A percentile compares a stretch with the other conserved stretches of the same genome.
Conservation (phyloP, 805 yeast genomes). For the Wickerhamiella bombiphila region DNA sequence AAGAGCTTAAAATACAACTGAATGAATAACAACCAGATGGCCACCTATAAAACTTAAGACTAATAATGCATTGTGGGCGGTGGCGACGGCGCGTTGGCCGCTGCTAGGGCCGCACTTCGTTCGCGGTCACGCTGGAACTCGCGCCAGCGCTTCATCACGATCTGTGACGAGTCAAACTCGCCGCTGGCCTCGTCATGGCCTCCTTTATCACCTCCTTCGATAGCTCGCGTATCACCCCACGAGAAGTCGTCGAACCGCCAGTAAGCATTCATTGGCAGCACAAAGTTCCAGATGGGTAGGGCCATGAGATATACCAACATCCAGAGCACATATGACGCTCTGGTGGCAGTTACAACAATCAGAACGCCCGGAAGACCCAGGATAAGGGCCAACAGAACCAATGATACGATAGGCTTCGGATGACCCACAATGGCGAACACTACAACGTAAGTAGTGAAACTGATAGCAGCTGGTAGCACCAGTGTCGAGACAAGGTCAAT, state of each 20-base stretch:
- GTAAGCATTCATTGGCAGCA: conserved; percentile 69
- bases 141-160: conserved; percentile 86
- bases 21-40: neutral
- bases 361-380: conserved; percentile 77
- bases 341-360: conserved; percentile 67
- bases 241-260: conserved; percentile 95
- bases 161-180: conserved; percentile 79
- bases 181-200: conserved; percentile 62
- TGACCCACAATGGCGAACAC: conserved; percentile 50
- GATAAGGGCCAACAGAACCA: conserved; percentile 59
- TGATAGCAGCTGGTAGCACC: conserved; percentile 77
- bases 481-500: conserved; percentile 78
- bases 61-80: no score
- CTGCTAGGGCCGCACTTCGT: neutral
- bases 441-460: conserved; percentile 68
- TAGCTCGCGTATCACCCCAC: conserved; percentile 92
- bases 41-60: neutral
- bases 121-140: conserved; percentile 73
- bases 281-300: conserved; percentile 87
- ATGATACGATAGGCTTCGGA: conserved; percentile 67
- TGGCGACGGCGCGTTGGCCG: neutral
- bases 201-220: conserved; percentile 51
- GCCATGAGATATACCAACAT: conserved; percentile 65
- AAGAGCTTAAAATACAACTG: no score
- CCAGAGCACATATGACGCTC: conserved; percentile 59